Evolutionary conservation across 305 asterid species (phyloP).

Genomic region (Fraxinus sp.): DNA sequence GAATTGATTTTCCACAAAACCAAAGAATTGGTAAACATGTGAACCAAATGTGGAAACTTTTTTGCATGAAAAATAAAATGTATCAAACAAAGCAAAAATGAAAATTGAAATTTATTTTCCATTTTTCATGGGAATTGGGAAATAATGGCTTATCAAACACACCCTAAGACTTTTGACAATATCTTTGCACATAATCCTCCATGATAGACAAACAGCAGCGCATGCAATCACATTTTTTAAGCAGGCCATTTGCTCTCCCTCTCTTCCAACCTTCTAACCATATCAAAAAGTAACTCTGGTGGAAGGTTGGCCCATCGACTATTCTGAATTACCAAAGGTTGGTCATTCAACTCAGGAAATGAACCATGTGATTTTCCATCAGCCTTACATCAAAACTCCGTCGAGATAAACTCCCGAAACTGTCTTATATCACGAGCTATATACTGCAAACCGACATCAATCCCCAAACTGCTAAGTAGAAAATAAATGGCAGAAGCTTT

Average conservation of each 20-base stretch:
- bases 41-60: too few relatives aligned
- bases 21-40: too few relatives aligned
- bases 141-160: too few relatives aligned
- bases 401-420: slow-evolving; percentile 85
- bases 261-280: not conserved
- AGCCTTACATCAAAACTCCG: slow-evolving; percentile 78
- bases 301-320: slow-evolving; percentile 94
- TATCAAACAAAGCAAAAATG: too few relatives aligned
- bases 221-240: slow-evolving; percentile 66
- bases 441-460: slow-evolving; percentile 70
- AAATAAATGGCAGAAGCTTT: not conserved
- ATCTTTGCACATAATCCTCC: slow-evolving; percentile 90
- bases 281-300: slow-evolving; percentile 76
- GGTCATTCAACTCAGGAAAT: slow-evolving; percentile 57
- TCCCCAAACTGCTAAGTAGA: not conserved
- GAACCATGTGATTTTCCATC: slow-evolving; percentile 80
- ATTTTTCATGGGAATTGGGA: too few relatives aligned
- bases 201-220: slow-evolving; percentile 83
- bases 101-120: too few relatives aligned
- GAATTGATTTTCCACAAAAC: too few relatives aligned
- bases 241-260: not conserved
- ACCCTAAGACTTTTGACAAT: slow-evolving; percentile 59
- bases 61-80: too few relatives aligned
- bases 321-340: slow-evolving; percentile 60
- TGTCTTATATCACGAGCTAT: slow-evolving; percentile 34